Base-by-base conservation (phyloP, 495 filamentous ascomycete genomes). In the Apodospora peruviana region DNA sequence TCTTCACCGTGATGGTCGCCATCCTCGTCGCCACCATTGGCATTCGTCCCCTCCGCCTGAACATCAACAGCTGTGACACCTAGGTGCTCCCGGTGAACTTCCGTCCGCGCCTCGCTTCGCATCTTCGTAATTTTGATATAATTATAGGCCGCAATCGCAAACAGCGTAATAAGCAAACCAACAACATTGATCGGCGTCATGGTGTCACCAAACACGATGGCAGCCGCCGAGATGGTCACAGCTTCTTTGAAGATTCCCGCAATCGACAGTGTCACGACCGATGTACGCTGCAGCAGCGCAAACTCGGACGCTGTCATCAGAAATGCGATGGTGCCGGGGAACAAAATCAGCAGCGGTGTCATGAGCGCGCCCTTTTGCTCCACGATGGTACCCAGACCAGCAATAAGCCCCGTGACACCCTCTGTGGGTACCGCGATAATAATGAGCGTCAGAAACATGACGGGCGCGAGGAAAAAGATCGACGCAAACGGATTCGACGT, bases 201-300 rank as follows among this genome's bases (percentile, higher is more conserved):
- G 43, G 78, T 79, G 59, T 99, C 94, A 56, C 90, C 81, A 71
- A 96, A 99, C 5, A 94, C 82, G 12, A 94, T 65, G 17, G 87
- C 87, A 0, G 93, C 94, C 1, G 89, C 89, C 34, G 82, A 82
- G 60, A 99, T 97, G 5, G 94, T 99, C 44, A 99, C 84, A 10
- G 96, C 94, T 69, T 99, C 94, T 68, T 99, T 99, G 76, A 99
- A 97, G 44, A 97, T 99, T 40, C 94, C 94, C 53, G 90, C 94
- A 47, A 99, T 96, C 43, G 85, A 90, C 41, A 99, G 77, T 0
- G 94, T 97, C 40, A 99, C 94, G 44, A 99, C 94, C 5, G 85
- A 90, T 4, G 91, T 97, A 25, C 94, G 89, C 74, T 96, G 84
- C 37, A 99, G 76, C 23, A 99, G 77, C 39, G 94, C 91, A 58